Base-by-base conservation (phyloP, 305 asterid species). In the Fraxinus sp. region DNA sequence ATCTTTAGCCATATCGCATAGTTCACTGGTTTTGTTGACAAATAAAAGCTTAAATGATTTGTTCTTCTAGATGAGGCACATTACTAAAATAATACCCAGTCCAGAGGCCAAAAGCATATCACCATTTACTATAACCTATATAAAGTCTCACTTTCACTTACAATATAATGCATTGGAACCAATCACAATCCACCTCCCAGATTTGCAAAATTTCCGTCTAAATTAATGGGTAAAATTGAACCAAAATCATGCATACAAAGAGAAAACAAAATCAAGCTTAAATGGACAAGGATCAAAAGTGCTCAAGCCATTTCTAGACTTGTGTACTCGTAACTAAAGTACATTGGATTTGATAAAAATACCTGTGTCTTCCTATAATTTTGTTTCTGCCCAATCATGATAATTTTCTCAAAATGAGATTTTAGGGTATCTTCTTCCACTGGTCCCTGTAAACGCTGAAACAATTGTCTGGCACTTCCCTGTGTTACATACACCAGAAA, bases 381-480 rank as follows among this genome's bases (percentile, higher is more conserved):
- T 73, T 86, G 91, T 80, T 91, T 92, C 89, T 87, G 94, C 70
- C 91, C 94, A 88, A 95, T 90, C 89, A 83, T 64, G 62, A 93
- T 93, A 83, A 96, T 94, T 88, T 92, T 93, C 88, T 92, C 98
- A 88, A 96, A 94, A 85, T 96, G 98, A 83, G 95, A 93, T 88
- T 92, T 92, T 66, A 93, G 93, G 66, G 93, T 90, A 83, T 91
- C 97, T 92, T 94, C 99, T 88, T 96, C 98, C 93, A 91, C 84
- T 83, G 99, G 99, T 76, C 97, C 98, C 89, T 92, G 98, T 87
- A 96, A 85, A 43, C 90, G 93, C 86, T 96, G 97, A 89, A 96
- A 92, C 87, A 96, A 89, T 85, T 94, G 98, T 73, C 99, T 89
- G 84, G 99, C 99, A 83, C 94, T 92, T 85, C 99, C 99, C 99